Evolutionary conservation across 441 rosid species (phyloP).

Genomic region (Capsella rubella): DNA sequence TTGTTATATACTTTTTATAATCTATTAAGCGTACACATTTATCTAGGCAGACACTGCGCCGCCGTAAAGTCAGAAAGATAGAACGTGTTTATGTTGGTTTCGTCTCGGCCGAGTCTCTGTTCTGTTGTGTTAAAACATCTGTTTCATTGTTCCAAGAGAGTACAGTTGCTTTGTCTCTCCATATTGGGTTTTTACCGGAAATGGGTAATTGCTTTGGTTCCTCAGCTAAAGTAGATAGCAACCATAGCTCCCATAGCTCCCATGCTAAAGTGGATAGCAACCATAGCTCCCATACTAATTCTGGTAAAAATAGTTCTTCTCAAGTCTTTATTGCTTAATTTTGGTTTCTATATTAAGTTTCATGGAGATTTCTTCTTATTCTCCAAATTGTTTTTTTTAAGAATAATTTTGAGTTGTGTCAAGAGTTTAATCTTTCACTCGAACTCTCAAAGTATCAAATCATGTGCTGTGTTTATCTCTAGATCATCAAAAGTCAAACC

Average conservation of each 20-base stretch:
- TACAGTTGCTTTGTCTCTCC: slow-evolving; percentile 10
- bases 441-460: background rate
- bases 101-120: background rate
- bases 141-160: slow-evolving; percentile 16
- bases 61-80: background rate
- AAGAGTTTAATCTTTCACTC: background rate
- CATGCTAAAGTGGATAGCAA: slow-evolving; percentile 44
- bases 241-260: slow-evolving; percentile 24
- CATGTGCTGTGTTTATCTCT: background rate
- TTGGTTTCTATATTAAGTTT: slow-evolving; percentile 14
- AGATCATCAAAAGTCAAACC: slow-evolving; percentile 17
- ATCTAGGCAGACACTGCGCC: slow-evolving; percentile 15
- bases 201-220: slow-evolving; percentile 49
- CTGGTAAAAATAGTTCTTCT: slow-evolving; percentile 37
- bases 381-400: background rate
- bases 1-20: slow-evolving; percentile 9
- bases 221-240: slow-evolving; percentile 48
- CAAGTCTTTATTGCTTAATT: background rate
- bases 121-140: slow-evolving; percentile 26
- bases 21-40: background rate
- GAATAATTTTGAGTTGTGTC: background rate
- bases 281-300: slow-evolving; percentile 36
- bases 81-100: background rate
- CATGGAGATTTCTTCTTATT: background rate
- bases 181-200: background rate